These are phyloP conservation scores for Helicostylum pulchrum DNA, from an alignment of 192 early-diverging fungal genomes.

Conservation along the genomic window DNA sequence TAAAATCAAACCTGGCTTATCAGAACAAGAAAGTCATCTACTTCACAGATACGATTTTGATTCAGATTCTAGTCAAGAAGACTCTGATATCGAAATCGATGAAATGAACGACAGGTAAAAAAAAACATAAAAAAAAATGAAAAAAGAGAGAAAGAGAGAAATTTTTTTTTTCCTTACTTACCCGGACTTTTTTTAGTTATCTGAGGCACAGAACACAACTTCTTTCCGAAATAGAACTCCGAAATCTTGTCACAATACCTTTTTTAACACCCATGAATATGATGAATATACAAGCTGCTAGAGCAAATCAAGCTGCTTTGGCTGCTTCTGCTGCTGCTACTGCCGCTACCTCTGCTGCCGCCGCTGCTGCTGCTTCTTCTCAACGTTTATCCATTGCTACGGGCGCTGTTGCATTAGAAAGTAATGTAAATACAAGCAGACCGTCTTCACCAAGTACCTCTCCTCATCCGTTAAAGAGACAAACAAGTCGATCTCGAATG, in stretches of 20 bases:
- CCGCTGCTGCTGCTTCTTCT: slow-evolving; percentile 11
- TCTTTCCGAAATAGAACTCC: slow-evolving; percentile 27
- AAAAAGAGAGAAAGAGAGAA: not conserved
- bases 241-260: slow-evolving; percentile 27
- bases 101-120: slow-evolving; percentile 32
- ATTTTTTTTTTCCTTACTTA: slow-evolving; percentile 9
- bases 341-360: not conserved
- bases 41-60: slow-evolving; percentile 27
- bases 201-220: slow-evolving; percentile 23
- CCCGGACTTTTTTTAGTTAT: slow-evolving; percentile 13
- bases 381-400: slow-evolving; percentile 11
- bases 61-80: slow-evolving; percentile 29
- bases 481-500: slow-evolving; percentile 24
- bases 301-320: slow-evolving; percentile 6
- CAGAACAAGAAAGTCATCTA: slow-evolving; percentile 1
- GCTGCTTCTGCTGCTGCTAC: not conserved
- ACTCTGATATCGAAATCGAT: slow-evolving; percentile 16
- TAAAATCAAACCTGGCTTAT: slow-evolving; percentile 8
- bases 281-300: slow-evolving; percentile 6
- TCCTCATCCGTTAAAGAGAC: slow-evolving; percentile 17
- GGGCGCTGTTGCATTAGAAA: slow-evolving; percentile 1
- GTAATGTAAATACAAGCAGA: not conserved
- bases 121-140: not conserved
- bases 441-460: slow-evolving; percentile 1
- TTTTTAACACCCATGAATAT: slow-evolving; percentile 29